Percentiles rank a stretch among this genome's conserved stretches.
phyloP scores from a whole-genome alignment of 768 basidiomycete species.

The Tylopilus balloui region DNA sequence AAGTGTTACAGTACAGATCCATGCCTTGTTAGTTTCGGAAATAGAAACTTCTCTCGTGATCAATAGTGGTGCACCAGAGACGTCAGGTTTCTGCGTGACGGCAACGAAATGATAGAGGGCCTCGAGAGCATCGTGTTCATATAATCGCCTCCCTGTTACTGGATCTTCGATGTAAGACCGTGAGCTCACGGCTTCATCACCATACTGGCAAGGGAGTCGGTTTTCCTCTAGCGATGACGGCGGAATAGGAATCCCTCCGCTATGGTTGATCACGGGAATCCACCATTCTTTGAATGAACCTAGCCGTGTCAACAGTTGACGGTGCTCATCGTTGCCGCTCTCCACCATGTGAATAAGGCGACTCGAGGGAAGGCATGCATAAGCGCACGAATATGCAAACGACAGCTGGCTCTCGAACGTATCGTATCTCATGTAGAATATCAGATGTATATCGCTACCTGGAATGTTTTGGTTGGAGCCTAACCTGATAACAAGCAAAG shows the following conservation, averaged over 20 bases:
- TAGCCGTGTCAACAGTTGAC: constrained; percentile 44
- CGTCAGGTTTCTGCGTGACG: constrained; percentile 10
- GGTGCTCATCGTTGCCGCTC: constrained; percentile 51
- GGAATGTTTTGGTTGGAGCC: constrained; percentile 10
- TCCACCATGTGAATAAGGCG: constrained; percentile 64
- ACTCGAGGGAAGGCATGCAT: constrained; percentile 43
- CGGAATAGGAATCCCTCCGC: constrained; percentile 38
- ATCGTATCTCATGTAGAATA: constrained; percentile 35
- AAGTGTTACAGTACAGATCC: constrained; percentile 48
- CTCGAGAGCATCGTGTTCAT: constrained; percentile 51
- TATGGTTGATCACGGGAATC: constrained; percentile 42
- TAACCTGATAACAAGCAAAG: constrained; percentile 59
- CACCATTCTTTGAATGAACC: constrained; percentile 44
- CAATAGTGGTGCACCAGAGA: constrained; percentile 16
- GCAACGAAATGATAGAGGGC: constrained; percentile 52
- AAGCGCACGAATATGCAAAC: constrained; percentile 50
- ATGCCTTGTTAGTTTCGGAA: constrained; percentile 20
- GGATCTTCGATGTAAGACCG: constrained; percentile 53
- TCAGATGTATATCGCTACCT: constrained; percentile 6
- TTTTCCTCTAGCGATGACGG: constrained; percentile 40
- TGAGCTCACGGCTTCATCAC: constrained; percentile 34
- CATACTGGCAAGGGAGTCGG: constrained; percentile 42
- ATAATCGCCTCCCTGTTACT: constrained; percentile 55
- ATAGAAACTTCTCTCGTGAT: constrained; percentile 21
- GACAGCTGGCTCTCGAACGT: constrained; percentile 57